Evolutionary conservation across 495 filamentous ascomycete genomes (phyloP).

Genomic region (Neurospora hispaniola): DNA sequence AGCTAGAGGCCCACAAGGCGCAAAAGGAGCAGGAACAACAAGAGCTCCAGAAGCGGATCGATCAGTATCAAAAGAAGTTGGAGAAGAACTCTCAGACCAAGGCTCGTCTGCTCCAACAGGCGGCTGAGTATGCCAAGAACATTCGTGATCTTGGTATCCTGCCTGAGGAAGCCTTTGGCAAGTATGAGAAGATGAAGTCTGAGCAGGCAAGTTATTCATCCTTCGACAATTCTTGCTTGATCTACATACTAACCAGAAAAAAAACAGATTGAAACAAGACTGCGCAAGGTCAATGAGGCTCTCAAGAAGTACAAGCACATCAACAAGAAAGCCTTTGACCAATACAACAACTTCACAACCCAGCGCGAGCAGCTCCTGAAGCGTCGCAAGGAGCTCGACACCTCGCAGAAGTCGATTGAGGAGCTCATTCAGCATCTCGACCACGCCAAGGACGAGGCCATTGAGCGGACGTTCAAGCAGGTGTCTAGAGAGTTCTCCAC

Average conservation of each 20-base stretch:
- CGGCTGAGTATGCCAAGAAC: conserved; percentile 68
- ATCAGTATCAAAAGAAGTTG: conserved; percentile 80
- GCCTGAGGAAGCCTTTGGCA: conserved; percentile 88
- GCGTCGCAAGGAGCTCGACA: conserved; percentile 75
- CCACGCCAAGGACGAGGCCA: conserved; percentile 89
- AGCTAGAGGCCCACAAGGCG: conserved; percentile 51
- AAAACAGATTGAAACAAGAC: conserved; percentile 59
- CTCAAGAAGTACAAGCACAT: conserved; percentile 95
- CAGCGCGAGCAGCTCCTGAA: conserved; percentile 76
- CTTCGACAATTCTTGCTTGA: not conserved
- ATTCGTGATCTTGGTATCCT: conserved; percentile 90
- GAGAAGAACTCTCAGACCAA: conserved; percentile 86
- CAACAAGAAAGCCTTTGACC: conserved; percentile 99
- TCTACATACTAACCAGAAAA: conserved; percentile 10
- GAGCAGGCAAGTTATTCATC: conserved; percentile 45
- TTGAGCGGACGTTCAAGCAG: conserved; percentile 97
- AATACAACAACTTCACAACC: conserved; percentile 93
- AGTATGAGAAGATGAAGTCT: conserved; percentile 69
- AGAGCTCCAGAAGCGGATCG: conserved; percentile 69
- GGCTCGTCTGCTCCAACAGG: conserved; percentile 62
- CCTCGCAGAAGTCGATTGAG: conserved; percentile 71
- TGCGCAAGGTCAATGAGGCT: conserved; percentile 86
- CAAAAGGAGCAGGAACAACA: conserved; percentile 60
- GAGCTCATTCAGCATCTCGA: conserved; percentile 88
- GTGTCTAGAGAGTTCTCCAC: conserved; percentile 83